Base-by-base conservation (phyloP, 1,284 basidiomycete genomes). In the Polyporus tsugae region DNA sequence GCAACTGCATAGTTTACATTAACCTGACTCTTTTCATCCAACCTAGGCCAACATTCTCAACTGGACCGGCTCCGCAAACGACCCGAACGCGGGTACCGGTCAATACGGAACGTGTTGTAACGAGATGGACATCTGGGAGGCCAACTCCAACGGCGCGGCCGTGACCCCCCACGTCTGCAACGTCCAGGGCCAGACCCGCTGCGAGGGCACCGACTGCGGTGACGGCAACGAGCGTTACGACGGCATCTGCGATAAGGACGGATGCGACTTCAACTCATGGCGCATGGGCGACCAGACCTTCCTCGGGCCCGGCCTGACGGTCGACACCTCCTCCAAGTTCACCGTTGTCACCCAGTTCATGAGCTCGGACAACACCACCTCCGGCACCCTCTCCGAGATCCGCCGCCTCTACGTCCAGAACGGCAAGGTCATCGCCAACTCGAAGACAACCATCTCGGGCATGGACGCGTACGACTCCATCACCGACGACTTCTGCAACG, bases 71-170 rank as follows among this genome's bases (percentile, higher is more conserved):
- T 79, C 80, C 0, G 63, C 78, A 61, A 83, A 73, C 73, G 80
- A 82, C 73, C 69, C 79, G 72, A 87, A 86, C 78, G 78, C 84
- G 19, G 86, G 86, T 29, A 77, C 74, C 2, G 85, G 86, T 44
- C 60, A 75, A 25, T 81, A 79, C 73, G 86, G 86, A 42, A 79
- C 84, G 13, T 87, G 86, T 81, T 87, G 86, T 76, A 81, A 75
- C 69, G 86, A 88, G 80, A 86, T 87, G 84, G 86, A 88, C 77
- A 80, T 87, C 75, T 87, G 85, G 86, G 84, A 86, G 76, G 86
- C 84, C 74, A 87, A 87, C 82, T 81, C 79, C 68, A 78, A 81
- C 72, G 80, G 84, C 49, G 77, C 82, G 42, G 85, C 85, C 41
- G 82, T 80, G 74, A 86, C 85, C 36, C 85, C 85, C 64, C 85